Conservation (phyloP, 306 rosid genomes). For the Fagus sylvatica region DNA sequence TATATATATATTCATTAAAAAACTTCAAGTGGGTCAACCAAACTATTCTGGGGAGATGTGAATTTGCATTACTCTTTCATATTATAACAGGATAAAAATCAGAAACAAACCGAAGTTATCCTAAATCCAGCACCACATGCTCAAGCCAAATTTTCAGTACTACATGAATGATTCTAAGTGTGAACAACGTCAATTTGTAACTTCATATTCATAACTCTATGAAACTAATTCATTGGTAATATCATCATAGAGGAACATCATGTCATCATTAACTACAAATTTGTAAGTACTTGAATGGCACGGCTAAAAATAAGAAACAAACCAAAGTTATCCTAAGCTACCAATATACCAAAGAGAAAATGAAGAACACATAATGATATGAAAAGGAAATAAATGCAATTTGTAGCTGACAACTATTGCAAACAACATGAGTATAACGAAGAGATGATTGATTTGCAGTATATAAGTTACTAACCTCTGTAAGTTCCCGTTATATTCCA, state of each 20-base stretch:
- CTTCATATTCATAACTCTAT: background rate
- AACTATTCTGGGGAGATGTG: background rate
- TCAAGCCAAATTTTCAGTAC: background rate
- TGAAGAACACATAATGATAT: background rate
- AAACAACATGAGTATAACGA: background rate
- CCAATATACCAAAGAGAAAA: background rate
- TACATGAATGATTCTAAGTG: background rate
- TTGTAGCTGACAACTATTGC: background rate
- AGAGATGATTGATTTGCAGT: background rate
- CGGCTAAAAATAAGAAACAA: background rate
- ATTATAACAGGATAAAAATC: background rate
- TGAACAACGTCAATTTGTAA: background rate
- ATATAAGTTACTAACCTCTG: slow-evolving; percentile 58
- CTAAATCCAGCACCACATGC: no score
- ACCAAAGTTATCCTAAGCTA: background rate
- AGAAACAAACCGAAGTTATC: no score
- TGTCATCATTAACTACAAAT: background rate
- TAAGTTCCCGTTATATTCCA: slow-evolving; percentile 99
- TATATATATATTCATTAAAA: background rate
- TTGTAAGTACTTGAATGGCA: background rate
- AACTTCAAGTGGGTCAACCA: background rate
- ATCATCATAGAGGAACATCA: background rate
- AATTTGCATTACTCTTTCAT: background rate
- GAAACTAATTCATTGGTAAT: background rate
- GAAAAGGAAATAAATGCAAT: background rate